Base-by-base conservation (phyloP, 2,329 filamentous ascomycete species). In the Seiridium unicorne region DNA sequence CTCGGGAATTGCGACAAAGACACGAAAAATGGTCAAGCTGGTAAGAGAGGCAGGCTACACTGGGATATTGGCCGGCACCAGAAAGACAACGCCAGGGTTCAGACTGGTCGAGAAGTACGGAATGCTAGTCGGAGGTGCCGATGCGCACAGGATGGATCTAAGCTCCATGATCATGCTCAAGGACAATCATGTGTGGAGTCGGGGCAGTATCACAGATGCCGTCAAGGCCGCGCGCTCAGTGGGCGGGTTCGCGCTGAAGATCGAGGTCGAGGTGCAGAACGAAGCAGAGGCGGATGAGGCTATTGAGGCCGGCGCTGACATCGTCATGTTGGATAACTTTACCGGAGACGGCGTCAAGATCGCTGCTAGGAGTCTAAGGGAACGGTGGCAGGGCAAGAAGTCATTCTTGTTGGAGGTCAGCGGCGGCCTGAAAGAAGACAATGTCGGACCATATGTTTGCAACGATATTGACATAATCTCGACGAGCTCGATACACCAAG, bases 281-380 rank as follows among this genome's bases (percentile, higher is more conserved):
- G 88, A 97, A 75, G 87, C 83, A 48, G 93, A 97, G 77, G 95
- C 95, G 0, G 89, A 97, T 73, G 92, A 96, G 76, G 95, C 95
- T 0, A 93, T 97, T 68, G 85, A 80, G 3, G 94, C 94, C 0
- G 95, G 95, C 1, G 95, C 95, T 0, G 94, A 99, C 73, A 89
- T 99, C 26, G 88, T 99, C 63, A 99, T 99, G 95, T 79, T 99
- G 62, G 95, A 99, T 74, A 99, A 99, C 75, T 99, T 98, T 72
- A 88, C 87, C 0, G 87, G 89, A 1, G 89, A 91, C 1, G 92
- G 88, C 0, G 89, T 97, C 63, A 89, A 87, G 72, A 76, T 83
- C 7, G 92, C 92, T 1, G 91, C 94, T 11, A 83, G 77, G 71
- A 88, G 84, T 66, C 73, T 99, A 64, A 96, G 94, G 78, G 82